Conservation (phyloP, 148 eudicot genomes). For the Heliamphora exappendiculata region DNA sequence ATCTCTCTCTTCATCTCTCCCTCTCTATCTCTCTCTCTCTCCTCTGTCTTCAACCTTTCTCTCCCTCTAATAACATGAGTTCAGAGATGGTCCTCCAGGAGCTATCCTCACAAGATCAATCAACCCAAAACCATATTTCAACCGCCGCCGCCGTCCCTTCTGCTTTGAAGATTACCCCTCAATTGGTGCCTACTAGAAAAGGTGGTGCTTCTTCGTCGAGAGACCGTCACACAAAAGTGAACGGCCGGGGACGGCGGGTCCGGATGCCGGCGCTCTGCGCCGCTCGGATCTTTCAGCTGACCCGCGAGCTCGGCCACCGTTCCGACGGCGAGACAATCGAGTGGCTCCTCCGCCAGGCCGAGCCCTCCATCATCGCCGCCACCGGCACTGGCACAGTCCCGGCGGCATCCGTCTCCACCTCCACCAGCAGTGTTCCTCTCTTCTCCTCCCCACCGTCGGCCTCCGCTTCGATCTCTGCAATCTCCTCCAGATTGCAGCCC, state of each 20-base stretch:
- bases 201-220: not conserved
- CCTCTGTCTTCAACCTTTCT: not conserved
- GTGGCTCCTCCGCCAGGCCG: slow-evolving; percentile 58
- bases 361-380: slow-evolving; percentile 47
- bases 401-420: slow-evolving; percentile 12
- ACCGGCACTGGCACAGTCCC: slow-evolving; percentile 42
- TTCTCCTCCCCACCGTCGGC: not conserved
- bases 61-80: not conserved
- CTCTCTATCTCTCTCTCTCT: not conserved
- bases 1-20: not conserved
- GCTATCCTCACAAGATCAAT: not conserved
- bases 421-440: not conserved
- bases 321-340: slow-evolving; percentile 41
- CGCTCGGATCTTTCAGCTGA: slow-evolving; percentile 38
- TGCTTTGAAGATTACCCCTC: not conserved
- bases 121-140: not conserved
- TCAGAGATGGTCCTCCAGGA: slow-evolving; percentile 14
- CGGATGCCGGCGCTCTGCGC: slow-evolving; percentile 35
- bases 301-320: slow-evolving; percentile 38
- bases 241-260: slow-evolving; percentile 38
- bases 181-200: not conserved
- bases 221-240: slow-evolving; percentile 35
- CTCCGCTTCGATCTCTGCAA: not conserved
- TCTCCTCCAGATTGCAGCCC: not conserved
- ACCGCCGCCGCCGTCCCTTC: not conserved